Percentiles rank a stretch among this genome's conserved stretches.
phyloP scores from a whole-genome alignment of 768 basidiomycete species.

The Leccinum pellstonianum region DNA sequence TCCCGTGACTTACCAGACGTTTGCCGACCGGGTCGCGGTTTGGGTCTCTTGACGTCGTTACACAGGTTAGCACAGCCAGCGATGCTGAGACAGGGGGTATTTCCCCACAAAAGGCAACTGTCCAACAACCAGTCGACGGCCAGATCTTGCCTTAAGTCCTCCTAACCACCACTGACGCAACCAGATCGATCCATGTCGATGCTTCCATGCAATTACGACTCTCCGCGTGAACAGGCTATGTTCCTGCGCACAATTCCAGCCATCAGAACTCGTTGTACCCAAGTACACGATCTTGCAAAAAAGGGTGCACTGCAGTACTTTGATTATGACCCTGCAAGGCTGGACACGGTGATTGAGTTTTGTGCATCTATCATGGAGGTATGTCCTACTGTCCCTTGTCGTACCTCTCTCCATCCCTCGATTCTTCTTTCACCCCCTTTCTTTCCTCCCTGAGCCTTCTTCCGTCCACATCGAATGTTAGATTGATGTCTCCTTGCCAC shows the following conservation, averaged over 20 bases:
- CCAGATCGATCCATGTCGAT: constrained; percentile 8
- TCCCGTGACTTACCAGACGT: neutral
- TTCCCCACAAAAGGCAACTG: constrained; percentile 1
- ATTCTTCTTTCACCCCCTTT: neutral
- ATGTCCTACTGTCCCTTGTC: neutral
- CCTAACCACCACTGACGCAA: neutral
- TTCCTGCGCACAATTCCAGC: constrained; percentile 86
- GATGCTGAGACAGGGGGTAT: constrained; percentile 7
- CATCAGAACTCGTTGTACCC: constrained; percentile 82
- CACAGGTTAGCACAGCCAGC: neutral
- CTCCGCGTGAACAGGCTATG: constrained; percentile 35
- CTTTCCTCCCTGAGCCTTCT: neutral
- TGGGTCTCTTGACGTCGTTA: neutral
- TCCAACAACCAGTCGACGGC: neutral
- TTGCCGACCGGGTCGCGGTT: too few species aligned
- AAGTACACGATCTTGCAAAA: constrained; percentile 76
- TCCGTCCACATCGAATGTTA: constrained; percentile 5
- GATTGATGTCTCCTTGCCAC: neutral
- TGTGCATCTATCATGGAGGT: constrained; percentile 81
- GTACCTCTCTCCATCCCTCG: neutral
- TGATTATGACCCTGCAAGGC: constrained; percentile 76
- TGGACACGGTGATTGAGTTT: constrained; percentile 65
- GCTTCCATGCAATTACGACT: constrained; percentile 8
- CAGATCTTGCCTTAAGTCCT: neutral
- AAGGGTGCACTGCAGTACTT: constrained; percentile 80